Percentiles rank a stretch among this genome's conserved stretches.
phyloP scores from a whole-genome alignment of 352 stramenopile species.

The Phytophthora pluvialis region DNA sequence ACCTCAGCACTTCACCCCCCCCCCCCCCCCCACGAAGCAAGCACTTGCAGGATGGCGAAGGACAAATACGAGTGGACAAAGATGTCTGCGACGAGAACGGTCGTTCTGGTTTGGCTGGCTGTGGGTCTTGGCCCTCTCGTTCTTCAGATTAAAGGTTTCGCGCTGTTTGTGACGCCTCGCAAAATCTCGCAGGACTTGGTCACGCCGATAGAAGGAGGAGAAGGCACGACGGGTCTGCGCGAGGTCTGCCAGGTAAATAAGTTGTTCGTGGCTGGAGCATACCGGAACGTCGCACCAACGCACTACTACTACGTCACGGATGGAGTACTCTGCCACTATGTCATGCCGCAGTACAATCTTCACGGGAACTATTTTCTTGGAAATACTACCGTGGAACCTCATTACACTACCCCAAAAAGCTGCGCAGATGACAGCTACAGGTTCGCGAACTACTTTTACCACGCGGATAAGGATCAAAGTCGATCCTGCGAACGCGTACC shows the following conservation, averaged over 20 bases:
- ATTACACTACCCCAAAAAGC: neutral
- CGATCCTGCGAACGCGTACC: constrained; percentile 14
- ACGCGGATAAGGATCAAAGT: constrained; percentile 6
- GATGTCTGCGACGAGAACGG: neutral
- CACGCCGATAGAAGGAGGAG: neutral
- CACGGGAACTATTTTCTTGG: constrained; percentile 11
- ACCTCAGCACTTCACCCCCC: too few relatives aligned
- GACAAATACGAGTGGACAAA: too few relatives aligned
- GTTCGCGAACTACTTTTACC: constrained; percentile 16
- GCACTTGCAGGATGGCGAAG: too few relatives aligned
- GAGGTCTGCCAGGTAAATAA: constrained; percentile 17
- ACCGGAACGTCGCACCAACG: constrained; percentile 21
- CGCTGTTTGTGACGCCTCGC: too few relatives aligned
- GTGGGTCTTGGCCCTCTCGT: neutral
- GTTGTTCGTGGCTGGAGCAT: constrained; percentile 22
- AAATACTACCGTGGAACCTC: constrained; percentile 5
- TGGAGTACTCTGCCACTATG: constrained; percentile 15
- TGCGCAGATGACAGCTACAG: neutral
- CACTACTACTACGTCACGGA: constrained; percentile 10
- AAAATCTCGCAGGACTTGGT: constrained; percentile 14
- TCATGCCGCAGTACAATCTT: constrained; percentile 19
- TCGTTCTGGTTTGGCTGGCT: neutral
- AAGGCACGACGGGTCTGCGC: constrained; percentile 6
- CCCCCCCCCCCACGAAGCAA: too few relatives aligned
- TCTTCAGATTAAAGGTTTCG: neutral